Conservation (phyloP, 75 land plant genomes). For the Sequoia sempervirens region DNA sequence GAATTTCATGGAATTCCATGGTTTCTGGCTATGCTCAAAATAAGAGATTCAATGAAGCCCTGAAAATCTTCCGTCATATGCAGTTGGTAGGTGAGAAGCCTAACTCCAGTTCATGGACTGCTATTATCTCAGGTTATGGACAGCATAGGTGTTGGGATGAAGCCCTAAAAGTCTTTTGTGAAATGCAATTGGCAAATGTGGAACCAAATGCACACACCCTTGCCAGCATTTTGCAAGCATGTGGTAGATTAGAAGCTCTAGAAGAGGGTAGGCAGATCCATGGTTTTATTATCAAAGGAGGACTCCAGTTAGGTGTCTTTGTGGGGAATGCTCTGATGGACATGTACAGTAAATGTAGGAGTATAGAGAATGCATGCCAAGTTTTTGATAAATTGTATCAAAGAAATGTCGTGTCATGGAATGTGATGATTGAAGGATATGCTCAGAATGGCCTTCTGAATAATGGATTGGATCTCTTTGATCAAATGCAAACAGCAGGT, state of each 20-base stretch:
- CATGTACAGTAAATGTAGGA: conserved; percentile 46
- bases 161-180: conserved; percentile 24
- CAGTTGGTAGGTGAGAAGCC: conserved; percentile 6
- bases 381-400: conserved; percentile 26
- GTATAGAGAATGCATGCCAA: conserved; percentile 26
- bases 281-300: conserved; percentile 23
- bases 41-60: background rate
- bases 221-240: conserved; percentile 37
- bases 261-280: conserved; percentile 41
- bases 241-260: conserved; percentile 28
- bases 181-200: conserved; percentile 34
- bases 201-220: conserved; percentile 30
- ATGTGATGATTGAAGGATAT: conserved; percentile 38
- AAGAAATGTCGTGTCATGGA: conserved; percentile 50
- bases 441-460: conserved; percentile 23
- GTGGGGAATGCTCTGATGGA: conserved; percentile 44
- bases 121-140: conserved; percentile 31
- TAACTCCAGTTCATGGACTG: conserved; percentile 21
- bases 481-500: conserved; percentile 29
- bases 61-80: conserved; percentile 13
- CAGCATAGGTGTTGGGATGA: conserved; percentile 31
- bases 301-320: conserved; percentile 19
- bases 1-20: conserved; percentile 9
- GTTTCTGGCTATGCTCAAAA: conserved; percentile 12
- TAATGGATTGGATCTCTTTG: conserved; percentile 23